Base-by-base conservation (phyloP, 2,329 filamentous ascomycete genomes). In the Cladosporium sp. region DNA sequence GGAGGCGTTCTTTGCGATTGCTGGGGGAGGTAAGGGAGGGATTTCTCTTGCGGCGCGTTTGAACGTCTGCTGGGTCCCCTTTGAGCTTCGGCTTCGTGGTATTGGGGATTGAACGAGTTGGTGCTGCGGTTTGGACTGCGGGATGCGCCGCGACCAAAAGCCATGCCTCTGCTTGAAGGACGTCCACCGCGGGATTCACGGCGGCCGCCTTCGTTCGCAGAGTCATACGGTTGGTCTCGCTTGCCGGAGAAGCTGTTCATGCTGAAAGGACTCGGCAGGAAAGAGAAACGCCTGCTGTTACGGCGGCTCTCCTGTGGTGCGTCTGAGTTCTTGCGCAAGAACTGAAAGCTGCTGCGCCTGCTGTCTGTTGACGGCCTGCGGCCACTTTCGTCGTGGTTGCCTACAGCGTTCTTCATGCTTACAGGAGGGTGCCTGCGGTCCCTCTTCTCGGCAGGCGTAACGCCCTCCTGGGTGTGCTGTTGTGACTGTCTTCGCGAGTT, bases 391-490 rank as follows among this genome's bases (percentile, higher is more conserved):
- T 82, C 80, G 18, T 40, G 16, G 41, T 78, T 77, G 5, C 80
- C 73, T 67, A 86, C 80, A 2, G 82, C 75, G 55, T 85, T 85
- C 54, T 85, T 81, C 89, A 96, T 94, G 72, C 90, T 95, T 41
- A 92, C 86, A 3, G 92, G 92, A 50, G 92, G 92, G 62, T 96
- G 94, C 56, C 80, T 84, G 65, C 82, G 84, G 47, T 79, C 72
- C 55, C 84, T 83, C 65, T 88, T 82, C 55, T 76, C 71, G 51
- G 68, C 58, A 12, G 62, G 50, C 77, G 78, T 7, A 72, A 58
- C 40, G 22, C 50, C 38, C 41, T 67, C 67, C 63, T 74, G 72
- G 41, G 53, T 56, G 36, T 55, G 53, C 49, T 57, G 68, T 55
- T 60, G 56, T 5, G 62, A 62, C 39, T 60, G 55, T 15, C 65